Base-by-base conservation (phyloP, 2,329 filamentous ascomycete genomes). In the Ceratocystis cubensis region DNA sequence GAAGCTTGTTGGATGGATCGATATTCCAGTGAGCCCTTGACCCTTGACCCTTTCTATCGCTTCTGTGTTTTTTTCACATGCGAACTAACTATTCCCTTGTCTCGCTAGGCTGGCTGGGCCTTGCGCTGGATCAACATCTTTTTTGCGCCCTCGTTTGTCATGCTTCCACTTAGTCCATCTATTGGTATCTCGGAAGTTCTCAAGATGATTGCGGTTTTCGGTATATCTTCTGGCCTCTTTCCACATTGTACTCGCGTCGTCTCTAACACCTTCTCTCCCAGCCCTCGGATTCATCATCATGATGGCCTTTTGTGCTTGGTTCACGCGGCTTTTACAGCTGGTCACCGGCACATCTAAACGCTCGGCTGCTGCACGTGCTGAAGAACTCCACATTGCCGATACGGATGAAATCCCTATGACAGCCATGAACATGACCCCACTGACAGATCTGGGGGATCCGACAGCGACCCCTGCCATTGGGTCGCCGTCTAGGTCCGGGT, bases 101-200 rank as follows among this genome's bases (percentile, higher is more conserved):
- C n/a, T 50, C 1, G 4, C 68, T 25, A 84, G 81, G 80, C 80
- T 59, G 79, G 80, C 6, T 85, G 82, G 78, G 78, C 81, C 5
- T 74, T 85, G 30, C 77, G 79, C 56, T 85, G 82, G 77, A 84
- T 85, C 70, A 83, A 80, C 66, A 74, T 84, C 63, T 79, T 83
- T 70, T 85, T 85, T 70, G 82, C 80, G 2, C 83, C 82, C 7
- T 80, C 82, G 0, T 86, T 86, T 73, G 78, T 85, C 6, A 75
- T 84, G 33, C 74, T 86, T 0, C 82, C 83, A 5, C 75, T 86
- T 1, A 84, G 82, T 69, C 78, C 81, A 1, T 70, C 78, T 0
- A 82, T 85, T 20, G 77, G 80, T 22, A 78, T 78, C 1, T 70
- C 77, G 0, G 83, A 86, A 70, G 81, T 85, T 13, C 77, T 78